Percentiles rank a stretch among this genome's conserved stretches.
Conservation (phyloP, 805 yeast species). For the Metschnikowia santaceciliae region DNA sequence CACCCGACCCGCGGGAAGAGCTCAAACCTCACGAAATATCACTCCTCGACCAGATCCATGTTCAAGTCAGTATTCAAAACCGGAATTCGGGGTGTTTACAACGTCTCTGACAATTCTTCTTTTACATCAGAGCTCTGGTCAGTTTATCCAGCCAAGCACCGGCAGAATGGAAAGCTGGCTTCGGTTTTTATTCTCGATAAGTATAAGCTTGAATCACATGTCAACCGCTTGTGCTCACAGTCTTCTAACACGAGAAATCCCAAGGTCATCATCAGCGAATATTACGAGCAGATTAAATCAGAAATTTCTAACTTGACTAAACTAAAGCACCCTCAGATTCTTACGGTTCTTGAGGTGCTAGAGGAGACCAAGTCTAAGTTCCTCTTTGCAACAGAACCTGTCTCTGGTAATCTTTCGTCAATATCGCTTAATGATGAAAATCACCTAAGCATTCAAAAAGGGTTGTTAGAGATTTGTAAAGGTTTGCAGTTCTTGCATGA, state of each 20-base stretch:
- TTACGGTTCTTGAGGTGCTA: constrained; percentile 80
- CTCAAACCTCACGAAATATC: background rate
- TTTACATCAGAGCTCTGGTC: constrained; percentile 81
- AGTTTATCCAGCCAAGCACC: constrained; percentile 78
- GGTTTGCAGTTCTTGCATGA: constrained; percentile 82
- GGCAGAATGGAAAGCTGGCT: constrained; percentile 54
- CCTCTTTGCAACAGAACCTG: constrained; percentile 80
- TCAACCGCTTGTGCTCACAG: constrained; percentile 36
- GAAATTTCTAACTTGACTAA: constrained; percentile 74
- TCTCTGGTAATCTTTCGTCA: constrained; percentile 52
- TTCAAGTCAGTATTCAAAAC: constrained; percentile 50
- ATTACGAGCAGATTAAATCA: constrained; percentile 57
- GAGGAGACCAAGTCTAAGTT: constrained; percentile 80
- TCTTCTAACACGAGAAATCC: constrained; percentile 37
- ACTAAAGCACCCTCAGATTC: constrained; percentile 83
- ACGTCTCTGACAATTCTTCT: constrained; percentile 64
- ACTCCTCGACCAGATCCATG: constrained; percentile 27
- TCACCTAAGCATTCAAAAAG: constrained; percentile 73
- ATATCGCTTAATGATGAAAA: constrained; percentile 43
- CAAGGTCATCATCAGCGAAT: constrained; percentile 54
- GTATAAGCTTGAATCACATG: constrained; percentile 57
- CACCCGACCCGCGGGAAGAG: background rate
- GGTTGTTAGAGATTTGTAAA: constrained; percentile 70
- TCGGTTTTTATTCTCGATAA: constrained; percentile 88
- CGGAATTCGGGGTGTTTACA: constrained; percentile 65